Evolutionary conservation across 495 filamentous ascomycete species (phyloP).

Genomic region (Geoglossum glabrum): DNA sequence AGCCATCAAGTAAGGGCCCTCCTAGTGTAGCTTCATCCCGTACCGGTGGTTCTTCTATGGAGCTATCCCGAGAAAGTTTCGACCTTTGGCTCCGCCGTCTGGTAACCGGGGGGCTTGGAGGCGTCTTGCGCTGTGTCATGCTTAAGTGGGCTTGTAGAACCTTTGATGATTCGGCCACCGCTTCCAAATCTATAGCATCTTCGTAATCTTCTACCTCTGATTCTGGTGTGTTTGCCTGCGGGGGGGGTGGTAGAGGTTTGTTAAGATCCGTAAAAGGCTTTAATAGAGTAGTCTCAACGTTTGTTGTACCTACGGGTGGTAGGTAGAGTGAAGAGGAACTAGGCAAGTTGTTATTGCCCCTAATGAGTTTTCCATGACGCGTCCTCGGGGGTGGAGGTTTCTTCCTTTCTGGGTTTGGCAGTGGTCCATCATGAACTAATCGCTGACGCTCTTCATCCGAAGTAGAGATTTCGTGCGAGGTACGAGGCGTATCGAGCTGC

Average conservation of each 20-base stretch:
- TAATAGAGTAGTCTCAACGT: constrained; percentile 7
- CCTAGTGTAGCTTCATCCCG: neutral
- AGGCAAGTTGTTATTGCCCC: constrained; percentile 10
- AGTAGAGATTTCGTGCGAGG: constrained; percentile 23
- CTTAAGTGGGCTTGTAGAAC: neutral
- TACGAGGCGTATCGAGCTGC: constrained; percentile 24
- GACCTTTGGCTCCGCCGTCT: constrained; percentile 1
- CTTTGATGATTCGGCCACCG: neutral
- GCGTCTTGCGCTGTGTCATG: neutral
- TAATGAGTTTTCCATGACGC: constrained; percentile 51
- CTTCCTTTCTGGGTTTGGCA: constrained; percentile 22
- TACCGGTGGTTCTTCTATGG: neutral
- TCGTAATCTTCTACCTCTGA: neutral
- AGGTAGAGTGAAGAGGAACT: neutral
- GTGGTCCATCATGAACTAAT: constrained; percentile 9
- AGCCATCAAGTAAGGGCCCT: neutral
- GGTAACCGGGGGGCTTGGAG: neutral
- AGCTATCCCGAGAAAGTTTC: neutral
- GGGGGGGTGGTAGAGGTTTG: constrained; percentile 26
- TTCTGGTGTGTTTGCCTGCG: constrained; percentile 3
- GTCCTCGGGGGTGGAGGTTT: constrained; percentile 37
- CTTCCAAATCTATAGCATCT: neutral
- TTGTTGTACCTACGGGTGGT: neutral
- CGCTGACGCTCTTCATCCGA: constrained; percentile 19
- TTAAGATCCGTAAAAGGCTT: constrained; percentile 25